These are phyloP conservation scores for Ustanciosporium gigantosporum DNA, from an alignment of 1,284 basidiomycete species.

Conservation along the genomic window DNA sequence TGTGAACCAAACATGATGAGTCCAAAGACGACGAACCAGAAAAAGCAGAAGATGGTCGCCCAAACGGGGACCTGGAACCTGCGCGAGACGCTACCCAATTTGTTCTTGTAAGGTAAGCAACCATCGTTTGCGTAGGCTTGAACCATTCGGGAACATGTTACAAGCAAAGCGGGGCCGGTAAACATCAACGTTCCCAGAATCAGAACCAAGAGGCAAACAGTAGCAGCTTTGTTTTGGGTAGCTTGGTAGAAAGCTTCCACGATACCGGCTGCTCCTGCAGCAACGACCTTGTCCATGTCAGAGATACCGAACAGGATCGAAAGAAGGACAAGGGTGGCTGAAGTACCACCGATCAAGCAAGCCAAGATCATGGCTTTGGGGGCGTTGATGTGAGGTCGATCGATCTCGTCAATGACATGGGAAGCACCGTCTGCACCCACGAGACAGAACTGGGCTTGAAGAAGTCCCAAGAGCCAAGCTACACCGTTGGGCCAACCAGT, in stretches of 20 bases:
- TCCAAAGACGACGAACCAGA: conserved; percentile 17
- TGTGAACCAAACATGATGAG: conserved; percentile 27
- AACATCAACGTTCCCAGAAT: conserved; percentile 24
- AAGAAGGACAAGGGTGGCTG: conserved; percentile 28
- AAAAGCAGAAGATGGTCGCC: conserved; percentile 15
- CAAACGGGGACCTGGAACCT: conserved; percentile 21
- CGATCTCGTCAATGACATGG: conserved; percentile 38
- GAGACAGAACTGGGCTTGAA: conserved; percentile 37
- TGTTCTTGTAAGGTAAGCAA: conserved; percentile 12
- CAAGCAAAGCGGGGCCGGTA: conserved; percentile 23
- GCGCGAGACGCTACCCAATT: conserved; percentile 15
- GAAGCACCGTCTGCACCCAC: conserved; percentile 33
- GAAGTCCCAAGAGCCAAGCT: conserved; percentile 35
- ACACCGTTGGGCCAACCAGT: conserved; percentile 38
- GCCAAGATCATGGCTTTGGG: conserved; percentile 40
- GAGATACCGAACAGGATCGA: conserved; percentile 19
- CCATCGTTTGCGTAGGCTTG: conserved; percentile 34
- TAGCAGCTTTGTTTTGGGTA: conserved; percentile 10
- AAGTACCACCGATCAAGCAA: conserved; percentile 19
- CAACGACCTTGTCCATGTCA: conserved; percentile 22
- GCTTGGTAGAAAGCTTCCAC: conserved; percentile 23
- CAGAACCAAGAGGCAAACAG: conserved; percentile 10
- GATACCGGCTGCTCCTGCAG: conserved; percentile 13
- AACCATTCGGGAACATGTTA: conserved; percentile 24
- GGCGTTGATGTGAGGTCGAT: conserved; percentile 25